These are phyloP conservation scores for Extremus antarcticus DNA, from an alignment of 495 filamentous ascomycete species.

Conservation along the genomic window DNA sequence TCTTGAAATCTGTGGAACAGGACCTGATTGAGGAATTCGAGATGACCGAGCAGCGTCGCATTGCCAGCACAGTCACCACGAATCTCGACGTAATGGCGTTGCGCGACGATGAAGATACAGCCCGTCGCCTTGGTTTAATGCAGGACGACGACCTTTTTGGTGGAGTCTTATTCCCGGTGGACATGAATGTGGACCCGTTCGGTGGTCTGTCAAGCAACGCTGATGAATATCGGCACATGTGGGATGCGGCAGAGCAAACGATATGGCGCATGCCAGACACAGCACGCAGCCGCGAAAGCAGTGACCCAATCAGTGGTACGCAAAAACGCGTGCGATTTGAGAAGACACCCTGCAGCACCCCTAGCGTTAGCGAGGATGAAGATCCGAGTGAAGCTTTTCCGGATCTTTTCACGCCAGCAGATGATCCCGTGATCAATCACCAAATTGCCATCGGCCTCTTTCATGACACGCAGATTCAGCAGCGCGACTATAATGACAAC, in stretches of 20 bases:
- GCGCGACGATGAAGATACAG: too few species aligned
- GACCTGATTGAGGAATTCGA: conserved; percentile 16
- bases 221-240: conserved; percentile 7
- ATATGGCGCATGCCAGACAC: conserved; percentile 1
- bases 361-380: conserved; percentile 8
- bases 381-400: conserved; percentile 13
- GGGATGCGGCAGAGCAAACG: conserved; percentile 9
- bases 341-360: conserved; percentile 4
- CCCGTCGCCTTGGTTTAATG: too few species aligned
- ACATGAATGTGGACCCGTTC: conserved; percentile 17
- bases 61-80: not conserved
- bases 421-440: conserved; percentile 7
- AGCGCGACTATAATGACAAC: conserved; percentile 6
- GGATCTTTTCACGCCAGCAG: conserved; percentile 11
- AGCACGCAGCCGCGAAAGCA: not conserved
- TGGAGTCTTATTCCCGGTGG: not conserved
- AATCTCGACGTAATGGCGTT: conserved; percentile 7
- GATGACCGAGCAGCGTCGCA: conserved; percentile 4
- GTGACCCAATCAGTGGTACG: not conserved
- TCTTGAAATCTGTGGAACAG: conserved; percentile 5
- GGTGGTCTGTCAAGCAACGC: conserved; percentile 3
- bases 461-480: not conserved
- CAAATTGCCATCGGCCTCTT: conserved; percentile 4
- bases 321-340: conserved; percentile 18
- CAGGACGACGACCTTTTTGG: not conserved